phyloP scores from a whole-genome alignment of 805 yeast species.

The Candida hispaniensis region DNA sequence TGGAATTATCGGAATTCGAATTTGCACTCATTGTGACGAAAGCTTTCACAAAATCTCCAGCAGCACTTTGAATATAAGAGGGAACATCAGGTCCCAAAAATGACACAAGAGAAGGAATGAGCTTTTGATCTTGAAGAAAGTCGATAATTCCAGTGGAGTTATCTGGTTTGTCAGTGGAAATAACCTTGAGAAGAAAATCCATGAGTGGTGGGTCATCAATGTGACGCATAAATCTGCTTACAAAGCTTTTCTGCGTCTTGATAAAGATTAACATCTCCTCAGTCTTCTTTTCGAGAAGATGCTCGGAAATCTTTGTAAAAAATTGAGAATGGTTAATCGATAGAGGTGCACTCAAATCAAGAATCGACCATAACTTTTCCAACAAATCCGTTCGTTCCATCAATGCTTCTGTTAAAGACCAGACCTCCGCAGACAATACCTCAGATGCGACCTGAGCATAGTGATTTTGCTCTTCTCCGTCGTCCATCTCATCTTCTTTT shows the following conservation, averaged over 20 bases:
- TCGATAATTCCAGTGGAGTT: slow-evolving; percentile 80
- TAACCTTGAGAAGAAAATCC: slow-evolving; percentile 82
- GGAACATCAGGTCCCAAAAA: slow-evolving; percentile 58
- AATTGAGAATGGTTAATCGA: slow-evolving; percentile 73
- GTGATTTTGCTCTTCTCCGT: slow-evolving; percentile 26
- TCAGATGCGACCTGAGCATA: slow-evolving; percentile 68
- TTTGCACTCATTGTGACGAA: slow-evolving; percentile 90
- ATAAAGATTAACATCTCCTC: slow-evolving; percentile 67
- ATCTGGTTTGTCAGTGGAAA: slow-evolving; percentile 88
- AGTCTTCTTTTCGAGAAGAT: slow-evolving; percentile 77
- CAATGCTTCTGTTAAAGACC: slow-evolving; percentile 86
- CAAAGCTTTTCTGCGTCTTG: slow-evolving; percentile 55
- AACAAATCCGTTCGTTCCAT: slow-evolving; percentile 62
- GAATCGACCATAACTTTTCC: slow-evolving; percentile 64
- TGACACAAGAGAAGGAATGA: slow-evolving; percentile 62
- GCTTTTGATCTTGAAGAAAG: slow-evolving; percentile 55
- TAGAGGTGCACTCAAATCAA: slow-evolving; percentile 56
- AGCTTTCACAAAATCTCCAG: slow-evolving; percentile 91
- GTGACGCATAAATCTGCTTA: slow-evolving; percentile 70
- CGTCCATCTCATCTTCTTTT: slow-evolving; percentile 7
- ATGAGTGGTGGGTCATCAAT: slow-evolving; percentile 88
- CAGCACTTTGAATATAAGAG: slow-evolving; percentile 77
- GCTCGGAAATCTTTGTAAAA: slow-evolving; percentile 86
- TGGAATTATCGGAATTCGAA: slow-evolving; percentile 76
- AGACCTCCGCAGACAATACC: slow-evolving; percentile 79